These are phyloP conservation scores for Monosporozyma siamensis DNA, from an alignment of 805 yeast genomes.

Conservation along the genomic window DNA sequence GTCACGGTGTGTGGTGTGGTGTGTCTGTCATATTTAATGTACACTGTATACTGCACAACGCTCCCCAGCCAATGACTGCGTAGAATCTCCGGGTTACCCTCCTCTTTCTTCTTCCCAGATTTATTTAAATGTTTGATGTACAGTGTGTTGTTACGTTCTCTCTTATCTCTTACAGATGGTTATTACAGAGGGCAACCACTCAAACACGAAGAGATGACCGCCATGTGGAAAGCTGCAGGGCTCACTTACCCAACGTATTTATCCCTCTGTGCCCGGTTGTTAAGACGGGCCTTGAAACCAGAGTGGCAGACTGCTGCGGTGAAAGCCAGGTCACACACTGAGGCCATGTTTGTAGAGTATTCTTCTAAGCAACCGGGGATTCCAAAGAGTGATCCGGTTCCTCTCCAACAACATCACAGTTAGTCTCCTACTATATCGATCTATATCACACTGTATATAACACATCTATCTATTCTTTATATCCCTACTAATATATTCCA, in stretches of 20 bases:
- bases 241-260: slow-evolving; percentile 76
- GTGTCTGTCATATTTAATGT: too few species aligned
- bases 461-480: not conserved
- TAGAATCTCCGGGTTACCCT: not conserved
- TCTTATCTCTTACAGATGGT: too few species aligned
- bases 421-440: not conserved
- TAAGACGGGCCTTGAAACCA: slow-evolving; percentile 81
- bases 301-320: slow-evolving; percentile 65
- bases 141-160: too few species aligned
- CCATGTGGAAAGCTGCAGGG: slow-evolving; percentile 57
- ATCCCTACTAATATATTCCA: not conserved
- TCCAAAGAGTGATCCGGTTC: slow-evolving; percentile 31
- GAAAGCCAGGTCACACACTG: slow-evolving; percentile 62
- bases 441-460: not conserved
- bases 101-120: too few species aligned
- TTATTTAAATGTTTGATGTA: too few species aligned
- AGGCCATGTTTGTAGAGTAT: slow-evolving; percentile 62
- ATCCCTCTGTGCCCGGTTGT: slow-evolving; percentile 80
- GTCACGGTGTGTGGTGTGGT: too few species aligned
- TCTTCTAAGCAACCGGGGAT: slow-evolving; percentile 59
- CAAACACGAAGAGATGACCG: slow-evolving; percentile 5
- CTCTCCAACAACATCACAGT: slow-evolving; percentile 20
- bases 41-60: not conserved
- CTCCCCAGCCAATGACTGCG: not conserved
- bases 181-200: too few species aligned